phyloP scores from a whole-genome alignment of 495 filamentous ascomycete genomes.

The Aspergillus hancockii region DNA sequence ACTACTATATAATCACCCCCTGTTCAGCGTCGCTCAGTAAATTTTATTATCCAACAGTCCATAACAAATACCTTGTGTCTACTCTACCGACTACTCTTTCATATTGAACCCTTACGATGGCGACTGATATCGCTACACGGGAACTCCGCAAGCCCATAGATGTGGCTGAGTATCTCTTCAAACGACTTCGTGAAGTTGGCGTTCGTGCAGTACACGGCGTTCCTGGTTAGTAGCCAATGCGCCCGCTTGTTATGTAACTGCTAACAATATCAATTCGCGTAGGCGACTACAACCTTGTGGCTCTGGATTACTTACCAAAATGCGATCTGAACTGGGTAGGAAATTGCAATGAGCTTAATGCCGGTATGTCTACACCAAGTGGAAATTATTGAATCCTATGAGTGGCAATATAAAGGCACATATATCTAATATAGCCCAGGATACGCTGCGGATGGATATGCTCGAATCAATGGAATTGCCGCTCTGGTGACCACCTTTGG shows the following conservation, averaged over 20 bases:
- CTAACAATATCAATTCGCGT: slow-evolving; percentile 2
- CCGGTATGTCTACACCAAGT: slow-evolving; percentile 42
- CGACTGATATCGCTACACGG: slow-evolving; percentile 53
- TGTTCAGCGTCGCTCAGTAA: not conserved
- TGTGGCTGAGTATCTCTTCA: slow-evolving; percentile 63
- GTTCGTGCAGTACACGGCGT: slow-evolving; percentile 64
- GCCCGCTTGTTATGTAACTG: not conserved
- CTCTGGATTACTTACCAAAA: slow-evolving; percentile 63
- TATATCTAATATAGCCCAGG: slow-evolving; percentile 37
- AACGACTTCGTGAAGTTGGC: slow-evolving; percentile 62
- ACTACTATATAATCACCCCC: slow-evolving; percentile 11
- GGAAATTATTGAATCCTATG: not conserved
- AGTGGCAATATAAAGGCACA: not conserved
- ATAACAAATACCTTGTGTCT: not conserved
- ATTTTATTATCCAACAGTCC: not conserved
- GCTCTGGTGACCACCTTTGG: slow-evolving; percentile 70
- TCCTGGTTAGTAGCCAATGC: slow-evolving; percentile 50
- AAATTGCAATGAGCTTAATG: slow-evolving; percentile 70
- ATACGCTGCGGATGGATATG: slow-evolving; percentile 74
- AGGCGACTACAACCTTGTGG: slow-evolving; percentile 52
- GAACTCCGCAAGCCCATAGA: slow-evolving; percentile 58
- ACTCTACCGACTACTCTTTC: not conserved
- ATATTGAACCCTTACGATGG: slow-evolving; percentile 31
- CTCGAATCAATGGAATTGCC: slow-evolving; percentile 64
- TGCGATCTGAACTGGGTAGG: slow-evolving; percentile 65